phyloP scores from a whole-genome alignment of 768 basidiomycete species.

The Dacryopinax primogenitus region DNA sequence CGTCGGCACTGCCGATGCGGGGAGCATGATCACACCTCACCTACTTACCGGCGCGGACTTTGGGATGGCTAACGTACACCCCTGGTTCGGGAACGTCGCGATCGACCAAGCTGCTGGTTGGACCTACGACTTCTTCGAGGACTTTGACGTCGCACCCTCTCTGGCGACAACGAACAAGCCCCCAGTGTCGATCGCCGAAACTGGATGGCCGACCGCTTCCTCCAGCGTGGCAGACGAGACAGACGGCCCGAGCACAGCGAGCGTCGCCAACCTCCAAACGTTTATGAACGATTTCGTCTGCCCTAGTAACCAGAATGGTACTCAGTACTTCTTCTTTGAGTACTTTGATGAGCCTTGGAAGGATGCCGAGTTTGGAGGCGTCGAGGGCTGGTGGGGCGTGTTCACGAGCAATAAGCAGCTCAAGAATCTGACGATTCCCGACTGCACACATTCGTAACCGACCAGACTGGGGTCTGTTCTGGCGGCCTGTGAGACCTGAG shows the following conservation, averaged over 20 bases:
- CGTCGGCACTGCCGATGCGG: constrained; percentile 76
- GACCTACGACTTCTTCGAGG: constrained; percentile 68
- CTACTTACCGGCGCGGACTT: constrained; percentile 55
- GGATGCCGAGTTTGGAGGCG: constrained; percentile 61
- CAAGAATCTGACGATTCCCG: constrained; percentile 28
- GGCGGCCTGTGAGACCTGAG: no score
- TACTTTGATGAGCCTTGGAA: constrained; percentile 75
- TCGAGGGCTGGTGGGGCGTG: constrained; percentile 59
- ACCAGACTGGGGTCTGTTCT: constrained; percentile 3
- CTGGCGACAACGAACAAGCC: constrained; percentile 53
- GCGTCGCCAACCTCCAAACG: constrained; percentile 36
- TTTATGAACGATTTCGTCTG: constrained; percentile 85
- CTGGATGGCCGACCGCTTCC: constrained; percentile 73
- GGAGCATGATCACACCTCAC: constrained; percentile 63
- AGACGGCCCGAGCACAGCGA: constrained; percentile 49
- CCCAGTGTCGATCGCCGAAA: constrained; percentile 85
- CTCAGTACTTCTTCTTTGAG: constrained; percentile 83
- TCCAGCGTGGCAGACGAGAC: constrained; percentile 43
- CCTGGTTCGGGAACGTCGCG: constrained; percentile 70
- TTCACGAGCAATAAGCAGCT: constrained; percentile 39
- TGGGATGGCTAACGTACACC: constrained; percentile 82
- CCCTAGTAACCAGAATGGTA: constrained; percentile 65
- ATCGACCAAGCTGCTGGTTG: constrained; percentile 59
- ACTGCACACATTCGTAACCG: constrained; percentile 19
- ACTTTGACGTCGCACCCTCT: constrained; percentile 49